phyloP scores from a whole-genome alignment of 176 grass and related monocot genomes.

The Carex scoparia region DNA sequence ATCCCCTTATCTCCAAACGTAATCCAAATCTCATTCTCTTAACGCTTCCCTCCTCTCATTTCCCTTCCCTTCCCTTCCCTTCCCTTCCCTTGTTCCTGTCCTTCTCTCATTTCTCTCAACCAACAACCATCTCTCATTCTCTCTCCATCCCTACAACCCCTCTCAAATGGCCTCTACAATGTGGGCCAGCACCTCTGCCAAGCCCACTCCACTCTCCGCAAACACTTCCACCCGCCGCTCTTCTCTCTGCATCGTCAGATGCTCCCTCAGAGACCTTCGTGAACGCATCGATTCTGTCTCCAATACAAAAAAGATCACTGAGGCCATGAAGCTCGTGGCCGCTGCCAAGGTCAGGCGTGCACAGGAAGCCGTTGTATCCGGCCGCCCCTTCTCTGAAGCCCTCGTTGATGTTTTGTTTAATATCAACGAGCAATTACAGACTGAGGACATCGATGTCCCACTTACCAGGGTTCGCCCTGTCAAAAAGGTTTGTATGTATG shows the following conservation, averaged over 20 bases:
- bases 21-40: slow-evolving; percentile 44
- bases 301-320: slow-evolving; percentile 94
- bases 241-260: slow-evolving; percentile 37
- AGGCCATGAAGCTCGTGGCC: slow-evolving; percentile 91
- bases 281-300: slow-evolving; percentile 66
- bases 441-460: slow-evolving; percentile 68
- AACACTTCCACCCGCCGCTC: slow-evolving; percentile 11
- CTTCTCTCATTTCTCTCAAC: background rate
- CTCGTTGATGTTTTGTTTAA: slow-evolving; percentile 83
- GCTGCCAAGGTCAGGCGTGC: slow-evolving; percentile 85
- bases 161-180: slow-evolving; percentile 58
- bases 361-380: slow-evolving; percentile 72
- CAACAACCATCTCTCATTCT: too few relatives aligned
- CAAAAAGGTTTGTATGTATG: slow-evolving; percentile 39
- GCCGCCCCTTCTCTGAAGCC: slow-evolving; percentile 79
- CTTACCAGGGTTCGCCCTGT: slow-evolving; percentile 55
- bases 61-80: slow-evolving; percentile 19
- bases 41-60: slow-evolving; percentile 24
- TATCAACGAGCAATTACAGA: slow-evolving; percentile 92
- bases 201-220: slow-evolving; percentile 15
- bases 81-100: background rate
- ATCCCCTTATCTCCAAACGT: slow-evolving; percentile 57
- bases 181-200: slow-evolving; percentile 34
- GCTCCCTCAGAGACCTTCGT: slow-evolving; percentile 57
- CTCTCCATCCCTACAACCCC: slow-evolving; percentile 27